Conservation (phyloP, 495 filamentous ascomycete species). For the Hypomontagnella submonticulosa region DNA sequence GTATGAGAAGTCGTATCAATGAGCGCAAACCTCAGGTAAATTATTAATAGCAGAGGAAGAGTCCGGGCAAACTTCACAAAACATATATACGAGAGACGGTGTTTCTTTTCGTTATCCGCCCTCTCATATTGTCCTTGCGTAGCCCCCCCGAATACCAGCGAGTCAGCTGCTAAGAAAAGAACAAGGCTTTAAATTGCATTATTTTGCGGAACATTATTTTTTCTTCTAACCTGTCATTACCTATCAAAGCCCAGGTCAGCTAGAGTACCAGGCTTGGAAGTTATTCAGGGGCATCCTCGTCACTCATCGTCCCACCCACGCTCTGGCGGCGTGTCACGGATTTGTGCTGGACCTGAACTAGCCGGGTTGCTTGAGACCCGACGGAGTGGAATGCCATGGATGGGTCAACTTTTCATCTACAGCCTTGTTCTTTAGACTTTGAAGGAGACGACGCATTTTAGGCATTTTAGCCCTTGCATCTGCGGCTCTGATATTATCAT, state of each 20-base stretch:
- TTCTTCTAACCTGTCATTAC: constrained; percentile 24
- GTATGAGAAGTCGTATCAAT: constrained; percentile 2
- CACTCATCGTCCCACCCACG: constrained; percentile 35
- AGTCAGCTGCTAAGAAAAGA: constrained; percentile 43
- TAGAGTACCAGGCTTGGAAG: constrained; percentile 35
- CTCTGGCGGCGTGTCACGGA: constrained; percentile 33
- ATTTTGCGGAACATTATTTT: constrained; percentile 43
- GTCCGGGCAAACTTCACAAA: constrained; percentile 17
- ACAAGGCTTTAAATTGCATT: constrained; percentile 49
- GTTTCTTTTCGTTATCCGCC: constrained; percentile 38
- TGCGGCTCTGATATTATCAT: constrained; percentile 8
- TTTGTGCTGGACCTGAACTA: constrained; percentile 15
- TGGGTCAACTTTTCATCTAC: constrained; percentile 22
- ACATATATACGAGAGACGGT: constrained; percentile 23
- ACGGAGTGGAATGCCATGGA: constrained; percentile 30
- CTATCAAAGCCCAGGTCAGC: constrained; percentile 40
- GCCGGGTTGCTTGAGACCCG: constrained; percentile 29
- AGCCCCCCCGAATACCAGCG: constrained; percentile 20
- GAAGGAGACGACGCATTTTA: neutral
- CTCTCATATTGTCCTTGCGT: constrained; percentile 23
- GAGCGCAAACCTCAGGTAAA: constrained; percentile 23
- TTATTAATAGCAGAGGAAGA: constrained; percentile 28
- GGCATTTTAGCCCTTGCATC: constrained; percentile 20
- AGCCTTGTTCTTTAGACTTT: constrained; percentile 31
- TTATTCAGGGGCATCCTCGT: constrained; percentile 46